Percentiles rank a stretch among this genome's conserved stretches.
Conservation (phyloP, 2,329 filamentous ascomycete genomes). For the Zasmidium citrigriseum region DNA sequence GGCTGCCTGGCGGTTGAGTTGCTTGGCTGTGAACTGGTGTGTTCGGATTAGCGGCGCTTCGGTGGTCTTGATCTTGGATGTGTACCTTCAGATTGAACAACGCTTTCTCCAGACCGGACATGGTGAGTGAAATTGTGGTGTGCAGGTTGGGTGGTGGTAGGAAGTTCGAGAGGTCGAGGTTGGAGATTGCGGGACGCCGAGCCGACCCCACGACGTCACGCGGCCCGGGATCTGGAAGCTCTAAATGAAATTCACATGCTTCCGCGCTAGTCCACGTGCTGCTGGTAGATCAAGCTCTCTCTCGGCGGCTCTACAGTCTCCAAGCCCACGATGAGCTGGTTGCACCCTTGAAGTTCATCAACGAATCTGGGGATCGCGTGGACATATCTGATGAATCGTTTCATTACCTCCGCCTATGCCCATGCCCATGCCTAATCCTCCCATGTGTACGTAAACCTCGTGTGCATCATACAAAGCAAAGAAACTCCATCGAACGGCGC, state of each 20-base stretch:
- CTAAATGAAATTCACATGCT: not conserved
- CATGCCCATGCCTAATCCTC: too few relatives aligned
- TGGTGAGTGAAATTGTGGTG: slow-evolving; percentile 31
- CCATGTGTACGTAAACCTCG: not conserved
- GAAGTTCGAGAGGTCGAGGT: not conserved
- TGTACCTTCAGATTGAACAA: slow-evolving; percentile 62
- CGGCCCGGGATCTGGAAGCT: not conserved
- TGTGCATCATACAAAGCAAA: not conserved
- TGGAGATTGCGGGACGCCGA: not conserved
- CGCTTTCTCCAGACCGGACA: slow-evolving; percentile 64
- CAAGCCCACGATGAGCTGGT: too few relatives aligned
- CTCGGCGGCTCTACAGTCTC: too few relatives aligned
- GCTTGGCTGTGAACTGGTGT: slow-evolving; percentile 61
- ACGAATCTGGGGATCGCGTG: too few relatives aligned
- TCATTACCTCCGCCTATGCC: too few relatives aligned
- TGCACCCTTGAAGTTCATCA: too few relatives aligned
- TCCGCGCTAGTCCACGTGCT: too few relatives aligned
- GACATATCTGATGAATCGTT: too few relatives aligned
- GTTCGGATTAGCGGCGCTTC: slow-evolving; percentile 6
- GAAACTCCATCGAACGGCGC: too few relatives aligned
- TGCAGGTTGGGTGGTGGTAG: not conserved
- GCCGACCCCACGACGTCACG: not conserved
- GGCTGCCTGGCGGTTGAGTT: slow-evolving; percentile 62
- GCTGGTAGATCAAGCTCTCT: too few relatives aligned
- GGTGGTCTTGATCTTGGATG: too few relatives aligned